A percentile compares a stretch with the other conserved stretches of the same genome.
These are phyloP conservation scores for Sutorius eximius DNA, from an alignment of 1,284 basidiomycete genomes.

Conservation along the genomic window DNA sequence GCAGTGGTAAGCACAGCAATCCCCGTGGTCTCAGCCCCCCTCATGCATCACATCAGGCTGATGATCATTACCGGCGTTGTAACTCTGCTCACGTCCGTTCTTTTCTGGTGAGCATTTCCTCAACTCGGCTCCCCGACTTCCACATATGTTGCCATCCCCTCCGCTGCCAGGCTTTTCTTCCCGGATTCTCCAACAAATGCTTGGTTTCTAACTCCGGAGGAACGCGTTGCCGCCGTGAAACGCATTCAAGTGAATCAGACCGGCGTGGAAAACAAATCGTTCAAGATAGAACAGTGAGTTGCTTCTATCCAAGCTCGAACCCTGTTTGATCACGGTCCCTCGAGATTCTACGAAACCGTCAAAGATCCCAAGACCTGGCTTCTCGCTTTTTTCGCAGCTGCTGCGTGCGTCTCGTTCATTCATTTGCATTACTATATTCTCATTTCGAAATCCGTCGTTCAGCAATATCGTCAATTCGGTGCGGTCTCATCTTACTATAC, in stretches of 20 bases:
- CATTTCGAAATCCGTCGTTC: conserved; percentile 4
- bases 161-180: conserved; percentile 62
- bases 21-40: neutral
- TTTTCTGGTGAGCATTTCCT: conserved; percentile 47
- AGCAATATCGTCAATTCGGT: conserved; percentile 60
- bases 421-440: conserved; percentile 7
- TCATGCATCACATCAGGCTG: conserved; percentile 40
- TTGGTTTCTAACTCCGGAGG: conserved; percentile 66
- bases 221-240: conserved; percentile 63
- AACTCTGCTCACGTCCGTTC: conserved; percentile 57
- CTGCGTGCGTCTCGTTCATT: conserved; percentile 39
- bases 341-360: conserved; percentile 69
- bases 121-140: neutral
- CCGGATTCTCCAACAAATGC: conserved; percentile 75
- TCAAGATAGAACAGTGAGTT: conserved; percentile 72
- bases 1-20: conserved; percentile 45
- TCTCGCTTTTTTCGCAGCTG: conserved; percentile 63
- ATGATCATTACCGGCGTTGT: conserved; percentile 62
- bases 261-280: conserved; percentile 75
- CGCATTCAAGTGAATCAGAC: conserved; percentile 70
- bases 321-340: conserved; percentile 12
- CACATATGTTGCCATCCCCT: conserved; percentile 2
- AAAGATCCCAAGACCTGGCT: conserved; percentile 74
- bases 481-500: conserved; percentile 13
- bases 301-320: conserved; percentile 8